phyloP scores from a whole-genome alignment of 164 flowering plant species.

The Annona squamosa region DNA sequence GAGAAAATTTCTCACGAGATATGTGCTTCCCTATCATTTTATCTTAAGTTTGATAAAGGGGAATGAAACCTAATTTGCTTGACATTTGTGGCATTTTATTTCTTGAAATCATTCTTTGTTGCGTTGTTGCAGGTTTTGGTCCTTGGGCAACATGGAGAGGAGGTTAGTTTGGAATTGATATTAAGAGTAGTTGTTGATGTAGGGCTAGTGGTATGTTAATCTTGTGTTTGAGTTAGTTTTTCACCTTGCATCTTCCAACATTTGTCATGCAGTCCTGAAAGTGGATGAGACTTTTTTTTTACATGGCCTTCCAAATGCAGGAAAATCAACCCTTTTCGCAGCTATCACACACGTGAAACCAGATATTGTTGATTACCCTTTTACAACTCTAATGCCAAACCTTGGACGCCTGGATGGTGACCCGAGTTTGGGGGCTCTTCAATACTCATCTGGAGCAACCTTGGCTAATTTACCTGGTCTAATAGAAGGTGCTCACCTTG shows the following conservation, averaged over 20 bases:
- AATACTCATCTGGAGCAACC: constrained; percentile 80
- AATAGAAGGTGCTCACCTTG: constrained; percentile 97
- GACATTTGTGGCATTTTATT: too few species aligned
- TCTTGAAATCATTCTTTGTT: background rate
- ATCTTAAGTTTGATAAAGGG: too few species aligned
- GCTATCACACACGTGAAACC: constrained; percentile 86
- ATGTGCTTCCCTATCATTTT: too few species aligned
- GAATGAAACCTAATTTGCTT: too few species aligned
- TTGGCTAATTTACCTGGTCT: constrained; percentile 98
- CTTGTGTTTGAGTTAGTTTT: background rate
- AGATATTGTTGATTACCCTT: constrained; percentile 95
- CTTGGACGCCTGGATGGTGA: constrained; percentile 97
- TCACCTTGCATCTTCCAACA: background rate
- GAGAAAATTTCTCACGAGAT: too few species aligned
- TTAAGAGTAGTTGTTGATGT: constrained; percentile 98
- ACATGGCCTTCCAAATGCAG: constrained; percentile 98
- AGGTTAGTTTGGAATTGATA: constrained; percentile 83
- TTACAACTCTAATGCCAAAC: constrained; percentile 97
- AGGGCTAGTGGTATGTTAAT: constrained; percentile 73
- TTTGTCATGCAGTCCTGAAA: background rate
- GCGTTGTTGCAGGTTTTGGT: constrained; percentile 59
- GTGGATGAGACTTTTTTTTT: background rate
- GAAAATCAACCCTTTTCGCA: constrained; percentile 89
- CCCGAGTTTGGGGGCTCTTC: constrained; percentile 72
- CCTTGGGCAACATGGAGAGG: constrained; percentile 95